Conservation (phyloP, 2,329 filamentous ascomycete genomes). For the Botryotinia convoluta region DNA sequence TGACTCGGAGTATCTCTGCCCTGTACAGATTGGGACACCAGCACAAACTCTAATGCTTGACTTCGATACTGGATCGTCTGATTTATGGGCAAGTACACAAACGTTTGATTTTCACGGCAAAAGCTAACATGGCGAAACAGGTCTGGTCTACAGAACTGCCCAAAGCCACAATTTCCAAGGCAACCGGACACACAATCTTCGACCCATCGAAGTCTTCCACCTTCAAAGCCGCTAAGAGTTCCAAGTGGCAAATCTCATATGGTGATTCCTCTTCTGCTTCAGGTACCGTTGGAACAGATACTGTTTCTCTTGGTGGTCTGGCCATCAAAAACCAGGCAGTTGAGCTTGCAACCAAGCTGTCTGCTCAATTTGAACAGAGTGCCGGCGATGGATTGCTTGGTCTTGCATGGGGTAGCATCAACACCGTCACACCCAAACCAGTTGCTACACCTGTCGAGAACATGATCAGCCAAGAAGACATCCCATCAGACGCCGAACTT, state of each 20-base stretch:
- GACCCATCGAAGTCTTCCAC: constrained; percentile 60
- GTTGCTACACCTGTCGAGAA: constrained; percentile 66
- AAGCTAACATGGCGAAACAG: constrained; percentile 38
- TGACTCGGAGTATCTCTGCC: constrained; percentile 62
- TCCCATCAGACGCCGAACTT: constrained; percentile 48
- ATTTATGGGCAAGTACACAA: constrained; percentile 57
- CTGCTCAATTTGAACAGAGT: constrained; percentile 53
- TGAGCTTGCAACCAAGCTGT: constrained; percentile 60
- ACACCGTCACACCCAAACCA: constrained; percentile 55
- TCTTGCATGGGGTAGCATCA: constrained; percentile 63
- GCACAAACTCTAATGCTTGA: constrained; percentile 60
- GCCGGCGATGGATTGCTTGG: constrained; percentile 65
- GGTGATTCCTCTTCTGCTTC: constrained; percentile 66
- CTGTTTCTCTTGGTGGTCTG: constrained; percentile 60
- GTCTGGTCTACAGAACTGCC: constrained; percentile 54
- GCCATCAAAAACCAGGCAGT: constrained; percentile 60
- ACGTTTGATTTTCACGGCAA: fast-evolving
- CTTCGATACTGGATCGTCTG: constrained; percentile 70
- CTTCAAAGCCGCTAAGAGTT: constrained; percentile 49
- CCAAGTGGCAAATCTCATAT: constrained; percentile 64
- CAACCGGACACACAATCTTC: constrained; percentile 53
- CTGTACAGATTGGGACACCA: constrained; percentile 63
- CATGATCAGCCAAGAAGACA: constrained; percentile 59
- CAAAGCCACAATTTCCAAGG: constrained; percentile 36
- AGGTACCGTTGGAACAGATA: constrained; percentile 63